These are phyloP conservation scores for Neckera pumila DNA, from an alignment of 225 moss, liverwort and hornwort genomes.

Conservation along the genomic window DNA sequence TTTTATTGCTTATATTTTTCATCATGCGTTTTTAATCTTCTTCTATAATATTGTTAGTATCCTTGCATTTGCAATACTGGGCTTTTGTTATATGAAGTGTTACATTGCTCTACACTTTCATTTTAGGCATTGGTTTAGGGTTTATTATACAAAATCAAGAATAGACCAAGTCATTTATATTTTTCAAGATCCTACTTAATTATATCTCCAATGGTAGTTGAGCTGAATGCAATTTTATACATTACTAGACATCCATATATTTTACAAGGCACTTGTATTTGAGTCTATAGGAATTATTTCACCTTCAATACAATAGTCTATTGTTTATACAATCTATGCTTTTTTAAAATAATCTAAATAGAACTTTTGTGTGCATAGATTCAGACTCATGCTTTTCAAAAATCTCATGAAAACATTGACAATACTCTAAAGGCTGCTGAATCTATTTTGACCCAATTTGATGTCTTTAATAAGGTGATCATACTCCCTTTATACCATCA, in stretches of 20 bases:
- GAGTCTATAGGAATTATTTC: neutral
- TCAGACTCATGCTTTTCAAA: conserved; percentile 63
- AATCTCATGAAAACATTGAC: conserved; percentile 73
- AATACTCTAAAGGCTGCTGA: conserved; percentile 58
- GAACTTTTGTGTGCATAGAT: conserved; percentile 12
- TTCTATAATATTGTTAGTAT: neutral
- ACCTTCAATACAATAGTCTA: neutral
- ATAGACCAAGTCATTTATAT: neutral
- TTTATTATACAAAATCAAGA: neutral
- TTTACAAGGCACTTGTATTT: neutral
- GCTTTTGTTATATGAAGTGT: neutral
- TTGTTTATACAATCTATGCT: neutral
- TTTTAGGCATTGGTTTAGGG: neutral
- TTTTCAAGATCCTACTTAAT: neutral
- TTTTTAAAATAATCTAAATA: neutral
- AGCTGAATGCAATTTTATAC: neutral
- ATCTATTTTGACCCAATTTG: conserved; percentile 64
- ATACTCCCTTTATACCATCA: neutral
- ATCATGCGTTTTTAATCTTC: neutral
- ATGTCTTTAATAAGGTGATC: conserved; percentile 60
- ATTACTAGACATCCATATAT: neutral
- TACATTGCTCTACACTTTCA: neutral
- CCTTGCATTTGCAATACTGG: neutral
- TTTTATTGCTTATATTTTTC: neutral
- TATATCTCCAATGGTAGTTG: neutral